Evolutionary conservation across 176 grass and related monocot genomes (phyloP).

Genomic region (Cenchrus americanus): DNA sequence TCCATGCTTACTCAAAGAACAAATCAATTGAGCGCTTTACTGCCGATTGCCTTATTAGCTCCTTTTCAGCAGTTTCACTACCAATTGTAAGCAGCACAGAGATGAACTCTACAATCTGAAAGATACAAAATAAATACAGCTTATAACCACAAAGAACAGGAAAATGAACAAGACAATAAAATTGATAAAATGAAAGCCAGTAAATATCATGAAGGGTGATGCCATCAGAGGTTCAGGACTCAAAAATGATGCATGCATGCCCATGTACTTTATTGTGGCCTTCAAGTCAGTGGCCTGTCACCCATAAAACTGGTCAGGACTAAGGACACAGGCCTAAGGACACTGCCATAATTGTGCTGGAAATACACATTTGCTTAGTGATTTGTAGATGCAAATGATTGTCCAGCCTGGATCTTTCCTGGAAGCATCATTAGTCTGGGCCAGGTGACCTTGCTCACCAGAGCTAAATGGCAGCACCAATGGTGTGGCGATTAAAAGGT

Average conservation of each 20-base stretch:
- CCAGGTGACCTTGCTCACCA: not conserved
- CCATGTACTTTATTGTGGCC: not conserved
- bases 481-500: not conserved
- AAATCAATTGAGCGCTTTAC: constrained; percentile 78
- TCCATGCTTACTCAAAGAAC: constrained; percentile 88
- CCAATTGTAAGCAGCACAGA: constrained; percentile 93
- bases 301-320: not conserved
- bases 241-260: constrained; percentile 3
- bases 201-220: constrained; percentile 10
- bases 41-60: constrained; percentile 78
- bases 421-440: not conserved
- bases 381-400: not conserved
- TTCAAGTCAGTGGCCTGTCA: not conserved
- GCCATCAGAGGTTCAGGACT: not conserved
- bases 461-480: not conserved
- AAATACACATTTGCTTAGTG: not conserved
- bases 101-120: constrained; percentile 95
- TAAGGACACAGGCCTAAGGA: not conserved
- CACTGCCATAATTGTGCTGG: not conserved
- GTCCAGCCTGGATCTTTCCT: not conserved
- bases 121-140: constrained; percentile 10
- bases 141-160: constrained; percentile 34
- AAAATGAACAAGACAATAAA: not conserved
- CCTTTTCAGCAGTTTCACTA: constrained; percentile 90
- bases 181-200: constrained; percentile 26